Base-by-base conservation (phyloP, 164 flowering plant species). In the Taxillus chinensis region DNA sequence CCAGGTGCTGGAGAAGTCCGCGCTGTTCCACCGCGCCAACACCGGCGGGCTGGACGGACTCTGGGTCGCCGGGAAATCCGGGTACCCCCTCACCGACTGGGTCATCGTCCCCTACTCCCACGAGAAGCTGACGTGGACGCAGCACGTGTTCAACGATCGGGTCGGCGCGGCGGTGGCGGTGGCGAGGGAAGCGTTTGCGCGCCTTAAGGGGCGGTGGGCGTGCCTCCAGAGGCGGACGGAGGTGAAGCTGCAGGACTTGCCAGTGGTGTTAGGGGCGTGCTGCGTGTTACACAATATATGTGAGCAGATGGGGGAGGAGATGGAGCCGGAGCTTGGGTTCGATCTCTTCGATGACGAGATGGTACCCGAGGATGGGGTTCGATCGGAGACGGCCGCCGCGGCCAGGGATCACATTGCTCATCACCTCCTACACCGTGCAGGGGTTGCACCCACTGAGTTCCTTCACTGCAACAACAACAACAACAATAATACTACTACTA, bases 221-320 rank as follows among this genome's bases (percentile, higher is more conserved):
- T 90, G 96, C 64, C 64, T 90, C 75, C 95, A 84, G 83, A 90
- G 83, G 83, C 62, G 96, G 60, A 84, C 95, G 0, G 92, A 90
- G 70, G 88, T 85, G 64, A 90, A 87, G 64, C 81, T 90, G 8
- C 86, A 82, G 70, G 96, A 90, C 59, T 67, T 85, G 66, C 96
- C 96, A 0, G 82, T 80, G 16, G 83, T 90, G 45, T 83, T 89
- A 8, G 93, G 93, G 9, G 91, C 96, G 2, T 86, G 93, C 61
- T 89, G 96, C 51, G 91, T 86, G 4, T 61, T 89, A 67, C 93
- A 89, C 59, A 89, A 89, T 60, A 85, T 89, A 5, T 89, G 96
- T 27, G 93, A 86, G 72, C 69, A 81, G 74, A 79, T 77, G 55
- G 73, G 76, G 0, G 96, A 89, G 50, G 82, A 58, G 14, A 51